Base-by-base conservation (phyloP, 306 rosid species). In the Lupinus albus region DNA sequence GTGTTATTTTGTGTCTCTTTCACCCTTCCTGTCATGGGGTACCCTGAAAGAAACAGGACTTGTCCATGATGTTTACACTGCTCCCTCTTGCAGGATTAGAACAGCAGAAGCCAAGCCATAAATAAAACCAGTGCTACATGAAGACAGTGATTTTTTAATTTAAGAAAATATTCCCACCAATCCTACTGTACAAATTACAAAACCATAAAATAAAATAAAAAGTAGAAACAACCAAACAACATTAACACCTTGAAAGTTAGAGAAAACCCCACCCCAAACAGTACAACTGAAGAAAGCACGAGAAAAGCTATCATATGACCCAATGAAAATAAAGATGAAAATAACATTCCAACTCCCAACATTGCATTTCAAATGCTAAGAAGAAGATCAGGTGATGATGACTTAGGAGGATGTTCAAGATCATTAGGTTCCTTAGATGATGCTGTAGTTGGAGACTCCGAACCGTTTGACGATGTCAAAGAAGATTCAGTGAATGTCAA, bases 371-470 rank as follows among this genome's bases (percentile, higher is more conserved):
- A 92, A 69, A 92, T 92, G 82, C 98, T 92, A 38, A 20, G 1
- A 20, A 89, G 91, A 77, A 92, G 98, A 89, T 91, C 97, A 0
- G 97, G 87, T 25, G 95, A 85, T 7, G 88, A 77, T 4, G 92
- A 79, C 61, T 81, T 73, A 4, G 85, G 84, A 25, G 80, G 72
- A 7, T 62, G 63, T 63, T 79, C 86, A 39, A 77, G 79, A 59
- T 87, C 89, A 74, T 81, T 79, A n/a, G 54, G 33, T 70, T 85
- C 88, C 69, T 72, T 80, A 11, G 79, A 60, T 8, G 79, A 60
- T 8, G 68, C 50, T 8, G 74, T 30, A 8, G 75, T 76, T 13
- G 91, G 91, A 45, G 93, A 84, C 45, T 83, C 85, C 8, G 64
- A 62, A 47, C 83, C 76, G 48, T 73, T 71, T 13, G 80, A 63